Base-by-base conservation (phyloP, 2,329 filamentous ascomycete species). In the Diaporthe vexans region DNA sequence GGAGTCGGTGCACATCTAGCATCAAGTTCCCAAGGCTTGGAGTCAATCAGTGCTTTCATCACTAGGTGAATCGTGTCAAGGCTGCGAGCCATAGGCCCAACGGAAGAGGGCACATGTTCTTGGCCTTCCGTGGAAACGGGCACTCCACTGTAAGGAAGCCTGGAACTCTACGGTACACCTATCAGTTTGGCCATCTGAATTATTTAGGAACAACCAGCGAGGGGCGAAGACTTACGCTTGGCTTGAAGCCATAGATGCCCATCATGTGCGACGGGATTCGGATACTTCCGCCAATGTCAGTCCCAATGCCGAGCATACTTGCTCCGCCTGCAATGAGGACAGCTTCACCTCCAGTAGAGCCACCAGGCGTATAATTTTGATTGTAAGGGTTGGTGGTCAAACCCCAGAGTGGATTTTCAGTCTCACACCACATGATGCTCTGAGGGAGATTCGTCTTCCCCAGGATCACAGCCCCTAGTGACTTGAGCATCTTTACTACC, bases 51-150 rank as follows among this genome's bases (percentile, higher is more conserved):
- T 0, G 85, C 83, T 76, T 84, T 87, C 76, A 85, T 91, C 13
- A 85, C 83, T 1, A 85, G 81, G 10, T 83, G 82, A 2, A 93
- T 81, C 0, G 90, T 89, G 4, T 83, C 79, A 5, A 91, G 79
- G 74, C 84, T 85, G 8, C 90, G 84, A 8, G 88, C 83, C 82
- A 93, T 85, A 1, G 91, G 91, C 0, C 91, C 91, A n/a, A 92
- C 82, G 0, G 90, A 86, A 0, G 91, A 92, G 1, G 90, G 90
- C 0, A 92, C 88, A 79, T 92, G 90, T 73, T 92, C 89, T 77
- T 92, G 91, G 3, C 91, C 90, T 54, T 92, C 90, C 0, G 88
- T 91, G 0, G 90, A 91, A 0, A 92, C 90, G 0, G 89, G 85
- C 0, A 91, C 88, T 0, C 89, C 90, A 17, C 85, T 79, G 68